These are phyloP conservation scores for Trichoderma parareesei DNA, from an alignment of 495 filamentous ascomycete species.

Conservation along the genomic window DNA sequence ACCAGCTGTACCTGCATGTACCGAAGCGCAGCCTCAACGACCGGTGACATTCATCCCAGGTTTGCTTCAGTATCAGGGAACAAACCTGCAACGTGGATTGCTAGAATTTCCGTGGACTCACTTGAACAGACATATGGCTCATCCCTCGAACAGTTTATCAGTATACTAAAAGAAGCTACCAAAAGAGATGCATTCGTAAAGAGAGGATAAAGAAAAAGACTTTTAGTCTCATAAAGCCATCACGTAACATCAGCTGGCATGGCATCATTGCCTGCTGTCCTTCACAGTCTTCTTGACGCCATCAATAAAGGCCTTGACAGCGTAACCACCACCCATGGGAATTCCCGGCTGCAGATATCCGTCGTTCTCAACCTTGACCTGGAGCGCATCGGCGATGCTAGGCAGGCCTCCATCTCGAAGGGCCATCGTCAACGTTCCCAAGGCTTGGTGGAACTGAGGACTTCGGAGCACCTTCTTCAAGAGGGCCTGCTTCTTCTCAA, in stretches of 20 bases:
- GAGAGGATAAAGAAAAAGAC: not conserved
- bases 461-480: conserved; percentile 76
- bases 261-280: conserved; percentile 18
- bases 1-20: not conserved
- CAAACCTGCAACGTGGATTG: too few species aligned
- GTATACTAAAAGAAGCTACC: too few species aligned
- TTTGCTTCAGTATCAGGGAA: too few species aligned
- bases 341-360: conserved; percentile 70
- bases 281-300: conserved; percentile 75
- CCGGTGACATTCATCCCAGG: not conserved
- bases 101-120: too few species aligned
- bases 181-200: too few species aligned
- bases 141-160: too few species aligned
- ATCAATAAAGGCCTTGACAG: conserved; percentile 81
- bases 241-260: not conserved
- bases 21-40: too few species aligned
- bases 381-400: conserved; percentile 77
- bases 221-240: not conserved
- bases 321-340: conserved; percentile 80
- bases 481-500: conserved; percentile 72
- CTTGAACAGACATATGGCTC: too few species aligned
- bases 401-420: conserved; percentile 88
- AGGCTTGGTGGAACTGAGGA: conserved; percentile 83
- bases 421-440: conserved; percentile 75
- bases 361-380: conserved; percentile 70